Conservation (phyloP, 148 eudicot genomes). For the Gaultheria prostrata region DNA sequence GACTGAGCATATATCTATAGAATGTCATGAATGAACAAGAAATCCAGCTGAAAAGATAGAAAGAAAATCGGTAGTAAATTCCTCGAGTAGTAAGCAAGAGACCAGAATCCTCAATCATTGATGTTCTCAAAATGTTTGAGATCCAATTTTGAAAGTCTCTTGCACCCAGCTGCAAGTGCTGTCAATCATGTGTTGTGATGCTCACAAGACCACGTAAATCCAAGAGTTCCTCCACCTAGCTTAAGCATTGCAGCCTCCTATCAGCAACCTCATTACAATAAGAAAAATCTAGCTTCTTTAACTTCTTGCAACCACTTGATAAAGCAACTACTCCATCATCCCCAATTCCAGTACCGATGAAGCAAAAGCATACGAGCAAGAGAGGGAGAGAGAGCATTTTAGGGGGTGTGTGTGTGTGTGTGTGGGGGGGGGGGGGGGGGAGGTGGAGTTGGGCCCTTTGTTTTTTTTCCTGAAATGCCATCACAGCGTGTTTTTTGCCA, state of each 20-base stretch:
- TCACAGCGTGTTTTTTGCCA: too few relatives aligned
- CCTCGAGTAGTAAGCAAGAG: constrained; percentile 56
- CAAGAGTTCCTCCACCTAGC: constrained; percentile 47
- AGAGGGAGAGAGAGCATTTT: too few relatives aligned
- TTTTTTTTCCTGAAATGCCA: too few relatives aligned
- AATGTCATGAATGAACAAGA: neutral
- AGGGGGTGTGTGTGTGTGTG: too few relatives aligned
- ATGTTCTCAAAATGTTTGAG: constrained; percentile 60
- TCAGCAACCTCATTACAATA: constrained; percentile 65
- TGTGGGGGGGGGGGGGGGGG: too few relatives aligned
- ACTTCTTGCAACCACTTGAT: constrained; percentile 62
- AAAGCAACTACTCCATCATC: constrained; percentile 64
- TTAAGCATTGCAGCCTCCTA: constrained; percentile 51
- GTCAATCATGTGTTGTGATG: constrained; percentile 52
- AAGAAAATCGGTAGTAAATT: constrained; percentile 55
- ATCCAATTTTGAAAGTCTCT: constrained; percentile 58
- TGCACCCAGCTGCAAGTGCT: constrained; percentile 61
- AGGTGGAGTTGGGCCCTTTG: too few relatives aligned
- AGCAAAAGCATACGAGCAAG: too few relatives aligned
- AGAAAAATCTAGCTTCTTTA: constrained; percentile 61
- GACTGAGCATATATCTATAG: neutral
- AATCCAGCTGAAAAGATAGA: neutral
- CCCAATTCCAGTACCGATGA: constrained; percentile 61
- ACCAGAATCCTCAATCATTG: constrained; percentile 64
- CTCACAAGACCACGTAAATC: constrained; percentile 56